phyloP scores from a whole-genome alignment of 306 rosid species.

The Trifolium dubium region DNA sequence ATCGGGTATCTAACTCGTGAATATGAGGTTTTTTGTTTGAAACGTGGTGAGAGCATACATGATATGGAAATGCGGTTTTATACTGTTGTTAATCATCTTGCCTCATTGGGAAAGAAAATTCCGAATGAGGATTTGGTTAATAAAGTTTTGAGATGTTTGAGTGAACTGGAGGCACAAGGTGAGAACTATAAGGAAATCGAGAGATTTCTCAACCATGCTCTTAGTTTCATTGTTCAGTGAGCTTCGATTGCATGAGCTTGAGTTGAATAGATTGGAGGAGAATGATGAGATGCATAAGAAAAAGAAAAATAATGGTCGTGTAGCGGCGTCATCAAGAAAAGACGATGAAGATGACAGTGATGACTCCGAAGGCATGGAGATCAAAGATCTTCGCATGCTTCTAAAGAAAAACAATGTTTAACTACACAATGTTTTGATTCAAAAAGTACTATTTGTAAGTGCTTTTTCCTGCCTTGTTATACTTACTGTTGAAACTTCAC shows the following conservation, averaged over 20 bases:
- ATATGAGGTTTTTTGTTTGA: neutral
- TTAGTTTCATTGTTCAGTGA: neutral
- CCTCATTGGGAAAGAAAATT: neutral
- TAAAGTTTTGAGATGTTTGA: constrained; percentile 1
- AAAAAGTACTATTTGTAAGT: no score
- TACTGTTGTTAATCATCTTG: neutral
- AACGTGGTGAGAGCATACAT: neutral
- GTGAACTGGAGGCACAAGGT: neutral
- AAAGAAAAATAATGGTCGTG: neutral
- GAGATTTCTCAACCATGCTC: neutral
- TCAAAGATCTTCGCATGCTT: no score
- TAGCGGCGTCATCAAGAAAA: no score
- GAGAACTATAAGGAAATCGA: neutral
- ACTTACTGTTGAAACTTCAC: neutral
- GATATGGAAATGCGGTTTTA: constrained; percentile 2
- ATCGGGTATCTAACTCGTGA: neutral
- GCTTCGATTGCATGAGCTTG: neutral
- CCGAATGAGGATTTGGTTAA: neutral
- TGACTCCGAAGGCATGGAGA: no score
- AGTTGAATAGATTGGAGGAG: neutral
- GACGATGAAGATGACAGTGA: no score
- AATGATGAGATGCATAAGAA: neutral
- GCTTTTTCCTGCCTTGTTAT: no score
- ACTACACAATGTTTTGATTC: no score
- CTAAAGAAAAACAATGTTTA: no score